Evolutionary conservation across 352 stramenopile species (phyloP).

Genomic region (Pythium apleroticum): DNA sequence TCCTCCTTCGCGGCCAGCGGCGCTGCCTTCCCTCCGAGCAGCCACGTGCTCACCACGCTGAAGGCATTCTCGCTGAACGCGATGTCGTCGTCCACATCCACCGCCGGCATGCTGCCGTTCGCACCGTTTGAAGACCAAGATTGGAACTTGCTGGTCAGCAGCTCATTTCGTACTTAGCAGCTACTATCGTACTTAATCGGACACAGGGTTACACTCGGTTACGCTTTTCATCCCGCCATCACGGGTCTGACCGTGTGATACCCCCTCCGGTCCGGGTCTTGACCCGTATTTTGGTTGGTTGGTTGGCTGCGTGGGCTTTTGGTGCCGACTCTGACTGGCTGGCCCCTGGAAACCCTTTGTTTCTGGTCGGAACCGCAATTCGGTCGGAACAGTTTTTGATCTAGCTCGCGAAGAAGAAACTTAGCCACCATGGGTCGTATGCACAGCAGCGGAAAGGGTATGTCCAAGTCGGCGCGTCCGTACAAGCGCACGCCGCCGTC

Average conservation of each 20-base stretch:
- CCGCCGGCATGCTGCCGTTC: constrained; percentile 3
- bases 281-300: constrained; percentile 39
- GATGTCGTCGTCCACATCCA: constrained; percentile 50
- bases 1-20: constrained; percentile 4
- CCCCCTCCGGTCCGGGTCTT: constrained; percentile 4
- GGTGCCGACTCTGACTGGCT: constrained; percentile 15
- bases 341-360: too few species aligned
- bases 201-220: not conserved
- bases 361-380: not conserved
- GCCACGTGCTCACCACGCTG: constrained; percentile 65
- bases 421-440: constrained; percentile 96
- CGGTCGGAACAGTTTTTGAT: constrained; percentile 57
- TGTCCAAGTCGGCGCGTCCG: constrained; percentile 97
- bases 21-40: constrained; percentile 35
- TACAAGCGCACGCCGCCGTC: constrained; percentile 99
- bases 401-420: constrained; percentile 50
- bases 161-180: constrained; percentile 8
- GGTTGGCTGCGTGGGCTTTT: constrained; percentile 15
- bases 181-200: constrained; percentile 10
- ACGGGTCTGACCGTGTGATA: constrained; percentile 1
- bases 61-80: constrained; percentile 55
- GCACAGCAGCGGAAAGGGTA: constrained; percentile 99
- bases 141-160: constrained; percentile 14
- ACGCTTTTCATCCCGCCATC: not conserved
- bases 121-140: constrained; percentile 8